Evolutionary conservation across 2,329 filamentous ascomycete genomes (phyloP), one percentile per base, ranked within the genome.

Genomic region (Neofusicoccum laricinum): DNA sequence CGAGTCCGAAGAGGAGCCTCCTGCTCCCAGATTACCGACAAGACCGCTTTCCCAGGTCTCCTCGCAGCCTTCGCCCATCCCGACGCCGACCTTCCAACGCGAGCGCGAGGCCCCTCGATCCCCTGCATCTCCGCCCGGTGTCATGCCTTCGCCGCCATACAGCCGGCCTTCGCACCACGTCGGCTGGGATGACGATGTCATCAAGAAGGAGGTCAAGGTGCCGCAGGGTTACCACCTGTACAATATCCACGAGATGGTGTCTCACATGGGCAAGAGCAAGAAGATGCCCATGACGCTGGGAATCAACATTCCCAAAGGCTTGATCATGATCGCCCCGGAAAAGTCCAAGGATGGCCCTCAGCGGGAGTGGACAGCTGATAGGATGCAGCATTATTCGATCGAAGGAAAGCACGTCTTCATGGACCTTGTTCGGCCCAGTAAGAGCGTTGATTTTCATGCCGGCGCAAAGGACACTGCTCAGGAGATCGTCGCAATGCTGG

Each of bases 341-440:
- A 92, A 90, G 74, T 84, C 88, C 57, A 85, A 88, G 67, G 92
- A 97, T 75, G 93, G 92, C 1, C 90, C 91, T 3, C 88, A 91
- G 66, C 89, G 96, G 73, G 93, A 96, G 77, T 99, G 95, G 95
- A 90, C 89, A 1, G 94, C 93, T 0, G 93, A 98, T 48, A 95
- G 91, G 75, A 90, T 99, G 84, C 93, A 90, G n/a, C 92, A 97
- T 77, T 98, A 98, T 77, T 97, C 93, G 21, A 92, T 96, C 65
- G 95, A 99, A 80, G 95, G 94, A 40, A 99, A 99, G 75, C 95
- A 98, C 77, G 91, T 99, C 14, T 99, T 99, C 73, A 84, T 99
- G 75, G 95, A 99, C 76, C 83, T 99, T 51, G 89, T 97, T 59
- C 85, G 90, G 62, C 95, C 95, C 6, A 97, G 92, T 78, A 97